Evolutionary conservation across 1,139 yeast genomes (phyloP), one percentile per base, ranked within the genome.

Genomic region (Taphrina sp.): DNA sequence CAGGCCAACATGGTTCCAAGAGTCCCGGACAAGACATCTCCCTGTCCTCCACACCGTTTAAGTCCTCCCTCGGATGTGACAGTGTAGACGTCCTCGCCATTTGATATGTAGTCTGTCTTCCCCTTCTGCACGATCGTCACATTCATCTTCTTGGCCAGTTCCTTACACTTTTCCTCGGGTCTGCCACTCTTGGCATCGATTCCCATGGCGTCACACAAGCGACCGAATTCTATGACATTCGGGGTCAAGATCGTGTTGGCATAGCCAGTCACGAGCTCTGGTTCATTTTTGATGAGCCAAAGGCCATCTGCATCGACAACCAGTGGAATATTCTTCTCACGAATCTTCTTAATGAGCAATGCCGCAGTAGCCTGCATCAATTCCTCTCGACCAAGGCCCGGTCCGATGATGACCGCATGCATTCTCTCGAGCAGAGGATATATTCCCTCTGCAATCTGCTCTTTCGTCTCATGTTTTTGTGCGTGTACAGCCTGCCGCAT

Each of bases 231-330:
- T 44, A 84, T 83, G 7, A 87, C 83, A 66, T 92, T 92, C 12
- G 98, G 98, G 0, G 98, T 92, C 46, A 92, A 64, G 1, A 89
- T 75, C 0, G 90, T 92, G 52, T 74, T 70, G 61, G 74, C 46
- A 64, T 71, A 74, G 62, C 81, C 80, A 39, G 71, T 66, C 34
- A 84, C 72, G 16, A 85, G 60, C 1, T 72, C 72, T 0, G 90
- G 86, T 5, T 77, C 68, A 37, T 78, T 68, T 22, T 83, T 77
- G 1, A 89, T 68, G 58, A 88, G 69, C 63, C 65, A 87, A 41
- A 92, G 72, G 0, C 92, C 89, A 70, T 92, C 98, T 0, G 97
- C 98, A 67, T 92, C 98, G 49, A 92, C 69, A 1, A 92, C 80
- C 17, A 92, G 69, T 0, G 95, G 95, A 58, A 78, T 66, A 7